These are phyloP conservation scores for Prunus mira DNA, from an alignment of 306 rosid genomes.

Conservation along the genomic window DNA sequence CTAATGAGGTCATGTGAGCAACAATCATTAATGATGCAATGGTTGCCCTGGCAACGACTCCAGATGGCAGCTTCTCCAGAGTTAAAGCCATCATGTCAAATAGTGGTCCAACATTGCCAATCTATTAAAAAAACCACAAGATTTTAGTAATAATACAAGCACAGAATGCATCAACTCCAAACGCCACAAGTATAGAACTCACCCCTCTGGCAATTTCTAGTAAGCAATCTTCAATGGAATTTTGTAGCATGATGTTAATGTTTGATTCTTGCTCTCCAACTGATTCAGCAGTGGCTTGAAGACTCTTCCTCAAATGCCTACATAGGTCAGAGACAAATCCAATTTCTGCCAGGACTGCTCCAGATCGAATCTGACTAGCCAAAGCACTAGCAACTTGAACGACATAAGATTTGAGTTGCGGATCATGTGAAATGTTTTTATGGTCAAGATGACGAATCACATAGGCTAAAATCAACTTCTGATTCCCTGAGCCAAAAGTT, in stretches of 20 bases:
- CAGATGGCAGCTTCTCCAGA: constrained; percentile 77
- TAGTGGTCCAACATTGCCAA: constrained; percentile 61
- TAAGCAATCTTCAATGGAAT: constrained; percentile 83
- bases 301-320: constrained; percentile 94
- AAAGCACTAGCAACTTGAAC: constrained; percentile 78
- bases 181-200: constrained; percentile 13
- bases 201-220: constrained; percentile 85
- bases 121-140: constrained; percentile 41
- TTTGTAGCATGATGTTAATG: constrained; percentile 69
- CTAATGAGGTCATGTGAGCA: constrained; percentile 63
- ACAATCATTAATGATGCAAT: constrained; percentile 74
- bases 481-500: constrained; percentile 58
- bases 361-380: constrained; percentile 75
- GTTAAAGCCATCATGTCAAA: constrained; percentile 87
- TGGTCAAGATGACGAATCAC: constrained; percentile 93
- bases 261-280: constrained; percentile 78
- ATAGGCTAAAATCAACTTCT: constrained; percentile 62
- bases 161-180: constrained; percentile 10
- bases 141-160: constrained; percentile 20
- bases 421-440: constrained; percentile 79
- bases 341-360: constrained; percentile 60
- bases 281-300: constrained; percentile 66
- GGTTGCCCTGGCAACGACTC: constrained; percentile 69
- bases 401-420: constrained; percentile 61
- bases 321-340: constrained; percentile 92